Evolutionary conservation across 768 basidiomycete species (phyloP).

Genomic region (Bullera alba): DNA sequence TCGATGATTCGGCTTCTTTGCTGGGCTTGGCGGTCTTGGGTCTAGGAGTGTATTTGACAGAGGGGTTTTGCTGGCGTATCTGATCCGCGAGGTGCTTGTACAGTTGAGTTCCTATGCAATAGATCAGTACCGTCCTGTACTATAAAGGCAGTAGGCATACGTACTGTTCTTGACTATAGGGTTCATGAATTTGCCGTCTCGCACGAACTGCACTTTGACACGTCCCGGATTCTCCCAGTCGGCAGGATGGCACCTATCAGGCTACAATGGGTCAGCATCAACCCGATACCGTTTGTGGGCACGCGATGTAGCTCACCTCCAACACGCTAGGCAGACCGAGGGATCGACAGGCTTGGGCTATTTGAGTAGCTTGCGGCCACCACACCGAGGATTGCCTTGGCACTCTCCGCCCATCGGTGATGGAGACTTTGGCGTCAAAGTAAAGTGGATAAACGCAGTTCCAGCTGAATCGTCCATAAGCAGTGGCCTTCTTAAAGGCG

Average conservation of each 20-base stretch:
- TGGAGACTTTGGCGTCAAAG: conserved; percentile 87
- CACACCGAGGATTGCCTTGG: conserved; percentile 70
- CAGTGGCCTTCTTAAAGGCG: not conserved
- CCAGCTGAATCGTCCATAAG: conserved; percentile 57
- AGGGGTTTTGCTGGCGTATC: conserved; percentile 31
- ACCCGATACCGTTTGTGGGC: not conserved
- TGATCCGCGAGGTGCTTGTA: conserved; percentile 37
- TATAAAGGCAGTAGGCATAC: conserved; percentile 57
- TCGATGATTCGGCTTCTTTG: conserved; percentile 1
- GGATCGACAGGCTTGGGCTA: conserved; percentile 71
- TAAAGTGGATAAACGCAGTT: conserved; percentile 94
- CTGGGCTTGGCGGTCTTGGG: not conserved
- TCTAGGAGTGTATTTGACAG: conserved; percentile 11
- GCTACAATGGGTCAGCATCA: conserved; percentile 32
- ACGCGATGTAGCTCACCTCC: conserved; percentile 54
- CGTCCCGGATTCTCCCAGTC: conserved; percentile 99
- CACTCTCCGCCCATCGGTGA: conserved; percentile 76
- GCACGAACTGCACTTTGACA: conserved; percentile 64
- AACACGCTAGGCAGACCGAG: conserved; percentile 75
- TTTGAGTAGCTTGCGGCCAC: conserved; percentile 94
- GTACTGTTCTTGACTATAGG: conserved; percentile 47
- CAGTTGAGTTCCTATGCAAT: conserved; percentile 56
- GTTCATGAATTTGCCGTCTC: conserved; percentile 43
- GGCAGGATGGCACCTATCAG: conserved; percentile 76
- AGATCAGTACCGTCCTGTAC: conserved; percentile 93